These are phyloP conservation scores for Colletotrichum kahawae DNA, from an alignment of 2,329 filamentous ascomycete species.

Conservation along the genomic window DNA sequence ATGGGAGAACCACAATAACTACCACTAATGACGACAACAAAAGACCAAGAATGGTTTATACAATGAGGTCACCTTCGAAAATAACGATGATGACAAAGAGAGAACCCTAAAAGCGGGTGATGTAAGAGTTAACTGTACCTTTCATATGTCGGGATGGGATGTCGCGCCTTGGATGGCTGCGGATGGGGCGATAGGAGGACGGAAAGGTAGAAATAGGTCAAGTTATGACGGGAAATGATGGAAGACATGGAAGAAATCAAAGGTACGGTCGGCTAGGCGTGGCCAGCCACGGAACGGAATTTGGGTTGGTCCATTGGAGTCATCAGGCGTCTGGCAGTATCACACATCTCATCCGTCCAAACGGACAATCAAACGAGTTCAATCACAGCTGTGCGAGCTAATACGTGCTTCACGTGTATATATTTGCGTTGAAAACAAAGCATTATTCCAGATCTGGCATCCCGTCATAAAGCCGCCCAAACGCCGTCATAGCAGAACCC, in stretches of 20 bases:
- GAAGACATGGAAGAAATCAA: not conserved
- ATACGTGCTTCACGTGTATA: not conserved
- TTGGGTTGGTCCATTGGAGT: not conserved
- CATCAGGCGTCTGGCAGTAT: not conserved
- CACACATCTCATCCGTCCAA: constrained; percentile 15
- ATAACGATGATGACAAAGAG: not conserved
- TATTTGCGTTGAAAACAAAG: not conserved
- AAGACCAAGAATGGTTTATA: not conserved
- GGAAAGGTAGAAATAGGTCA: not conserved
- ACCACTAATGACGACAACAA: not conserved
- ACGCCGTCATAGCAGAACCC: not conserved
- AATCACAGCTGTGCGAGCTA: not conserved
- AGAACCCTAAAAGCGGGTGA: not conserved
- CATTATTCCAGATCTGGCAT: not conserved
- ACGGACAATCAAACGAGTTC: not conserved
- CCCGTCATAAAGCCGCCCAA: not conserved
- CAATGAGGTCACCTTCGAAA: not conserved
- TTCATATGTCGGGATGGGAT: not conserved
- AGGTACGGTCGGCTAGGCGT: not conserved
- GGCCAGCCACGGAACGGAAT: not conserved
- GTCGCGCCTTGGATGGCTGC: not conserved
- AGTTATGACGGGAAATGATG: not conserved
- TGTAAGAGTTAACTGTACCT: constrained; percentile 13
- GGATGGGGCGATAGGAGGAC: not conserved
- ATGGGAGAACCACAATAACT: not conserved